Evolutionary conservation across 305 asterid genomes (phyloP).

Genomic region (Fraxinus sp.): DNA sequence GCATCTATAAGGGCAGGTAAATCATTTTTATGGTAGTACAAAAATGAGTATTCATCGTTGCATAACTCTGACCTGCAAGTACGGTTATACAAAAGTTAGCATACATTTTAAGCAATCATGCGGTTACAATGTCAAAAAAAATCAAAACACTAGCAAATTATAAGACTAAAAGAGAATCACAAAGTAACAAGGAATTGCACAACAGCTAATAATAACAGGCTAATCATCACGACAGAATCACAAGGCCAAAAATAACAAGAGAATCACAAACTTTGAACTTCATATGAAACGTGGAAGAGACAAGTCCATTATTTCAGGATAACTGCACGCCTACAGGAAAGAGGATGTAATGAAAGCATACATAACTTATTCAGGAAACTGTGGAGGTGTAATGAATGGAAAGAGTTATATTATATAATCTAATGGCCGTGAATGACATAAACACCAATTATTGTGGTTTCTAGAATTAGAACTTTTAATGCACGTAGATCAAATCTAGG

Average conservation of each 20-base stretch:
- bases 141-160: slow-evolving; percentile 6
- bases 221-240: not conserved
- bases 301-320: not conserved
- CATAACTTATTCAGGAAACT: not conserved
- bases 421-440: not conserved
- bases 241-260: not conserved
- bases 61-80: slow-evolving; percentile 67
- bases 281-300: not conserved
- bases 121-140: not conserved
- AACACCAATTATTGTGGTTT: not conserved
- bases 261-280: slow-evolving; percentile 1
- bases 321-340: not conserved
- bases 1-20: slow-evolving; percentile 55
- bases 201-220: not conserved
- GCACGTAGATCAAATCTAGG: not conserved
- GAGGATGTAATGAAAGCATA: not conserved
- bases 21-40: slow-evolving; percentile 62
- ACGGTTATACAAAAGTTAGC: slow-evolving; percentile 25
- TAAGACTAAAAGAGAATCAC: slow-evolving; percentile 14
- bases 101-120: slow-evolving; percentile 11
- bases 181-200: not conserved
- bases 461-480: not conserved
- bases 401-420: not conserved
- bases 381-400: not conserved
- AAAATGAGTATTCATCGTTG: slow-evolving; percentile 41